Evolutionary conservation across 176 grass and related monocot genomes (phyloP).

Genomic region (Otatea glauca): DNA sequence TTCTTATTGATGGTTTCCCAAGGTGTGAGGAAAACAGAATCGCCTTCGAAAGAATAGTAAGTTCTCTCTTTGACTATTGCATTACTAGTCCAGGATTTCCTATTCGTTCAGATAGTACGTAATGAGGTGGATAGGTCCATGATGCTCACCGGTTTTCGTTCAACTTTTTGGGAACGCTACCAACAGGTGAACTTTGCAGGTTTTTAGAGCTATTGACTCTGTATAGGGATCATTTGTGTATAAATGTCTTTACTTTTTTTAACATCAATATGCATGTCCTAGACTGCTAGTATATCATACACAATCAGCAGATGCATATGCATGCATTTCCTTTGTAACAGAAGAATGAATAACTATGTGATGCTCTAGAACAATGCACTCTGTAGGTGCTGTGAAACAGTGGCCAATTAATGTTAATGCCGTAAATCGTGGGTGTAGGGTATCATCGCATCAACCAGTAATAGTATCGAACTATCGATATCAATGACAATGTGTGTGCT

Average conservation of each 20-base stretch:
- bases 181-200: neutral
- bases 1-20: conserved; percentile 97
- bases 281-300: neutral
- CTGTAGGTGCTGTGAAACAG: neutral
- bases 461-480: neutral
- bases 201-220: neutral
- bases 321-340: neutral
- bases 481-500: neutral
- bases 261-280: neutral
- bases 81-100: neutral
- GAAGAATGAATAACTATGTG: neutral
- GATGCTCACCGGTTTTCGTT: neutral
- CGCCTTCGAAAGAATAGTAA: conserved; percentile 86
- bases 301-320: neutral
- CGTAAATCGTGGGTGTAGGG: neutral
- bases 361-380: conserved; percentile 6
- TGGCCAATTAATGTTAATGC: neutral
- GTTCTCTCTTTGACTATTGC: conserved; percentile 50
- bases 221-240: neutral
- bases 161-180: neutral
- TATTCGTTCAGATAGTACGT: neutral
- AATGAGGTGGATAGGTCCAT: neutral
- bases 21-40: conserved; percentile 93
- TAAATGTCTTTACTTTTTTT: neutral
- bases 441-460: neutral